These are phyloP conservation scores for Fomitiporia mediterranea DNA, from an alignment of 1,284 basidiomycete genomes.

Conservation along the genomic window DNA sequence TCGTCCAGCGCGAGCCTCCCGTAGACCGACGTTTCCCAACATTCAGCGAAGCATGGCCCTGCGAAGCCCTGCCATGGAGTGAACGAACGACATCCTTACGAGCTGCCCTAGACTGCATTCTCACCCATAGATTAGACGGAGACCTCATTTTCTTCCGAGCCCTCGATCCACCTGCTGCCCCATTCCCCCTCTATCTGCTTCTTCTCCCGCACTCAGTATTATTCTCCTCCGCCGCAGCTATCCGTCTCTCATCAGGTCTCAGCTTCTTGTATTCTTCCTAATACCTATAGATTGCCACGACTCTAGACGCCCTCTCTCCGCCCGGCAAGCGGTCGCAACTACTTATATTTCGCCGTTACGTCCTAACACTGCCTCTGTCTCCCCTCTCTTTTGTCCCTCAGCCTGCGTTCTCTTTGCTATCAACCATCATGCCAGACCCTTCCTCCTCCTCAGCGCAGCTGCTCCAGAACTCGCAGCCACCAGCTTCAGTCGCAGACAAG, in stretches of 20 bases:
- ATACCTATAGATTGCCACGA: background rate
- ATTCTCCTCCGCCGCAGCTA: no score
- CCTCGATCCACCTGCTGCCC: background rate
- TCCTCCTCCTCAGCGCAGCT: constrained; percentile 9
- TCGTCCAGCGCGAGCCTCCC: background rate
- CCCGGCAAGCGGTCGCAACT: background rate
- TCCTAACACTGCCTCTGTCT: background rate
- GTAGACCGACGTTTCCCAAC: background rate
- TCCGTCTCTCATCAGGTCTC: background rate
- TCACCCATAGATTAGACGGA: background rate
- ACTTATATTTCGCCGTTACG: background rate
- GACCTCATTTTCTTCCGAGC: background rate
- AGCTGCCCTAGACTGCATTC: background rate
- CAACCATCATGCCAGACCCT: background rate
- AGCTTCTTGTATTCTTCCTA: background rate
- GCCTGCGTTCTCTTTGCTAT: background rate
- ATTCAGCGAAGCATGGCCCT: background rate
- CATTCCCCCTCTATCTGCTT: no score
- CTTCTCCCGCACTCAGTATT: no score
- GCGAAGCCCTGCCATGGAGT: background rate
- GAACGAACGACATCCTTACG: background rate
- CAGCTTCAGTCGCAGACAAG: constrained; percentile 33
- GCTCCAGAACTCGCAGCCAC: constrained; percentile 6
- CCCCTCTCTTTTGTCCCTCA: background rate
- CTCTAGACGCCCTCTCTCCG: background rate